These are phyloP conservation scores for Sclerotinia nivalis DNA, from an alignment of 2,329 filamentous ascomycete genomes.

Conservation along the genomic window DNA sequence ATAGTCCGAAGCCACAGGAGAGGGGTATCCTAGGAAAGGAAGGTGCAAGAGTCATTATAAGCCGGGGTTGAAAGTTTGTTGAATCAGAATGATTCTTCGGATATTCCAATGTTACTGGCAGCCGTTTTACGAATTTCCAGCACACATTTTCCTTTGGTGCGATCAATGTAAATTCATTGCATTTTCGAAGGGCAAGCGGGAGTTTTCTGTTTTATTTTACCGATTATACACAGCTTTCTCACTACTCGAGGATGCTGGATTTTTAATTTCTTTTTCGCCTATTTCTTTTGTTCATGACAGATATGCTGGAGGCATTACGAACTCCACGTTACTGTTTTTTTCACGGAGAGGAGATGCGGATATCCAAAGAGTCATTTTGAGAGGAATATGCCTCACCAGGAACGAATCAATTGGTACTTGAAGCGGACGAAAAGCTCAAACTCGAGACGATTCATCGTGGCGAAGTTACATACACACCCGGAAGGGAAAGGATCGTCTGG, in stretches of 20 bases:
- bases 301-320: constrained; percentile 14
- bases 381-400: not conserved
- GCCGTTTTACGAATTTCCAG: not conserved
- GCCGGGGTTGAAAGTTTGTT: constrained; percentile 36
- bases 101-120: not conserved
- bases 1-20: constrained; percentile 93
- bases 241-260: constrained; percentile 6
- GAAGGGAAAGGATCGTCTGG: not conserved
- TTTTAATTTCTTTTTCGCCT: constrained; percentile 10
- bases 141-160: not conserved
- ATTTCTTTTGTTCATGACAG: constrained; percentile 19
- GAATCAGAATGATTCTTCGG: constrained; percentile 7
- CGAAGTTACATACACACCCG: no score
- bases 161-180: constrained; percentile 19
- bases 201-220: constrained; percentile 13
- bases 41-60: constrained; percentile 81
- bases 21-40: constrained; percentile 93
- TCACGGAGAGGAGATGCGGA: not conserved
- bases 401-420: not conserved
- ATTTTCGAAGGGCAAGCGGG: constrained; percentile 18
- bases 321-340: constrained; percentile 12
- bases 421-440: not conserved
- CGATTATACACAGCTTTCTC: constrained; percentile 1
- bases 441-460: not conserved
- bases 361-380: not conserved